Base-by-base conservation (phyloP, 1,139 yeast genomes). In the Pneumocystis sp. region DNA sequence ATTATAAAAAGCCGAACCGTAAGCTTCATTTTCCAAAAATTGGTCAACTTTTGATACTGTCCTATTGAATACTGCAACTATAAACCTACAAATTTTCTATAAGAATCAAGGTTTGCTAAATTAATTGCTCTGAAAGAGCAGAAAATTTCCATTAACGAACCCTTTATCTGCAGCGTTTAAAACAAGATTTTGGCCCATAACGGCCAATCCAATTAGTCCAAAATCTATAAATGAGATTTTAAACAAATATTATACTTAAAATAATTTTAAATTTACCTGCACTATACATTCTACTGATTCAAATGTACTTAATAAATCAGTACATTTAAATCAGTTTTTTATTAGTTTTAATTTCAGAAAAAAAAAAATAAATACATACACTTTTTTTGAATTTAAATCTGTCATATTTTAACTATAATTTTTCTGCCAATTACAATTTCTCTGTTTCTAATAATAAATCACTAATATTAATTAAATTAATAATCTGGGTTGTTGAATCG, bases 181-280 rank as follows among this genome's bases (percentile, higher is more conserved):
- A 79, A 93, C 89, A 83, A 93, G 83, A 85, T 93, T 93, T 77
- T 71, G 67, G 60, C 98, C 98, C 98, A 93, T 93, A 73, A 93
- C 98, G 87, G 98, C 98, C 85, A 93, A 85, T 77, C 98, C 98
- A 76, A 93, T 91, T 79, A 93, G 89, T 80, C 97, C 98, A 80
- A 93, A 85, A 86, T 93, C 98, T 59, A 21, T 10, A 12, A 1
- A 37, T 4, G 2, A 3, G 8, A 37, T 37, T 12, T 4, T 4
- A 7, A 37, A 37, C 2, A 37, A 10, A 1, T 12, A 50, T 10
- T 8, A 21, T 45, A 1, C 21, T 25, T 45, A 3, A 21, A 3
- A 25, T 3, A 31, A 50, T 10, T 25, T 19, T 2, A 19, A 8
- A 63, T 68, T 61, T 62, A 69, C 70, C 70, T 63, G 68, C 69